Percentiles rank a stretch among this genome's conserved stretches.
These are phyloP conservation scores for Antrodiella citrinella DNA, from an alignment of 768 basidiomycete genomes.

Conservation along the genomic window DNA sequence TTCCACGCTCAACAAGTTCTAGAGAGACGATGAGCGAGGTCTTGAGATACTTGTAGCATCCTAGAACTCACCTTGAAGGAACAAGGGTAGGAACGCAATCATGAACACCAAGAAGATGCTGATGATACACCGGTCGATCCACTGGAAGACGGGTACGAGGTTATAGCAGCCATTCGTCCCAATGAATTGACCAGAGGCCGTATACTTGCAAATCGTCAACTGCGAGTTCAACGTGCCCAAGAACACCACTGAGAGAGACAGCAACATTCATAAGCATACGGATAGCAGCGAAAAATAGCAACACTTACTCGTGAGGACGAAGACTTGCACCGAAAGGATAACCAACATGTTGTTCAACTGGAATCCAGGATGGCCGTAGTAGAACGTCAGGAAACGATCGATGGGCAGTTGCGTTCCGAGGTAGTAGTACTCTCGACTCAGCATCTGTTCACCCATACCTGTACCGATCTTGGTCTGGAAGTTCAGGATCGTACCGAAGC, in stretches of 20 bases:
- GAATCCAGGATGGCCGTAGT: constrained; percentile 99
- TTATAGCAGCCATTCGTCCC: constrained; percentile 91
- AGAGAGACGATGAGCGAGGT: constrained; percentile 15
- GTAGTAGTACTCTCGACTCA: constrained; percentile 98
- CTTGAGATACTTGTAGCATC: neutral
- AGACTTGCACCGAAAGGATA: constrained; percentile 93
- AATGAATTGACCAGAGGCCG: constrained; percentile 58
- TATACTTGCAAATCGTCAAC: constrained; percentile 75
- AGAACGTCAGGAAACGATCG: constrained; percentile 98
- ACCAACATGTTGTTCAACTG: constrained; percentile 99
- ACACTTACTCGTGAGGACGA: constrained; percentile 80
- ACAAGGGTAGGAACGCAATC: constrained; percentile 91
- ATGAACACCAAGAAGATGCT: constrained; percentile 98
- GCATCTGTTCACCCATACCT: constrained; percentile 99
- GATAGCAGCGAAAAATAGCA: neutral
- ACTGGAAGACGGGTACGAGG: constrained; percentile 84
- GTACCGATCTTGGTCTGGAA: constrained; percentile 99
- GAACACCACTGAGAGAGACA: constrained; percentile 89
- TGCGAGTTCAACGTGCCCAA: constrained; percentile 86
- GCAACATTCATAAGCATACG: constrained; percentile 12
- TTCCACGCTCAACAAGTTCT: constrained; percentile 96
- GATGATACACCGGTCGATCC: constrained; percentile 95
- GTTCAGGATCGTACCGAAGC: constrained; percentile 97
- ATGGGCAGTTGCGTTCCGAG: constrained; percentile 96
- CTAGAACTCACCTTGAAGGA: constrained; percentile 84